A percentile compares a stretch with the other conserved stretches of the same genome.
These are phyloP conservation scores for Coniochaeta sp. DNA, from an alignment of 2,329 filamentous ascomycete genomes.

Conservation along the genomic window DNA sequence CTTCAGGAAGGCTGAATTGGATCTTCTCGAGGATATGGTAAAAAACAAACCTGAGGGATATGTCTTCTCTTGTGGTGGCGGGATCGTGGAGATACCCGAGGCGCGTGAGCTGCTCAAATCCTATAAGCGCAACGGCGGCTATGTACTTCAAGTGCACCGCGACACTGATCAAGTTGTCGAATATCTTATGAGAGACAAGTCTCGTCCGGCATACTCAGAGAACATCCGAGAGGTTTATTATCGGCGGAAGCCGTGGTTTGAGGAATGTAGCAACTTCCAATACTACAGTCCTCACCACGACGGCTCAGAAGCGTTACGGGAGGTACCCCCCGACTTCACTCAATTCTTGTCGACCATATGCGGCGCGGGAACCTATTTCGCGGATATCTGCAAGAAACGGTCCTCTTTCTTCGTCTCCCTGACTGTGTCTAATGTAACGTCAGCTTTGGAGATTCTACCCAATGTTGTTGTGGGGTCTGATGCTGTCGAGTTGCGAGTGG, in stretches of 20 bases:
- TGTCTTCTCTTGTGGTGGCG: slow-evolving; percentile 90
- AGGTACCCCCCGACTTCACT: slow-evolving; percentile 58
- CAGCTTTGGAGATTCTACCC: slow-evolving; percentile 57
- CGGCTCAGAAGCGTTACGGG: slow-evolving; percentile 28
- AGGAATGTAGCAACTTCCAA: slow-evolving; percentile 87
- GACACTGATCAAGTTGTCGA: slow-evolving; percentile 83
- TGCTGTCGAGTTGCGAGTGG: slow-evolving; percentile 89
- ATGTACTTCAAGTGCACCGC: slow-evolving; percentile 80
- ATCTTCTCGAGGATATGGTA: slow-evolving; percentile 65
- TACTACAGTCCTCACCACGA: slow-evolving; percentile 72
- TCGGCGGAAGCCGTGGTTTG: slow-evolving; percentile 81
- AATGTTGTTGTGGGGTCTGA: slow-evolving; percentile 77
- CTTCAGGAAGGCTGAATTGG: slow-evolving; percentile 74
- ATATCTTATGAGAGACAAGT: slow-evolving; percentile 83
- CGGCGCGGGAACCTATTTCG: slow-evolving; percentile 49
- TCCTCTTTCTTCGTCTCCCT: slow-evolving; percentile 91
- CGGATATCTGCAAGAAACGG: slow-evolving; percentile 52
- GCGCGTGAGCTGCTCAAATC: slow-evolving; percentile 68
- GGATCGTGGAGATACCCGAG: slow-evolving; percentile 78
- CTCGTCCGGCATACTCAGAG: slow-evolving; percentile 83
- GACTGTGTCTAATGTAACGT: slow-evolving; percentile 67
- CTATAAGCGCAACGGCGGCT: slow-evolving; percentile 69
- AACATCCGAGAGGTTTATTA: slow-evolving; percentile 89
- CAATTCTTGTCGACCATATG: slow-evolving; percentile 65
- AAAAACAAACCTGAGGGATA: slow-evolving; percentile 67